Evolutionary conservation across 805 yeast genomes (phyloP).

Genomic region (Yarrowia yakushimensis): DNA sequence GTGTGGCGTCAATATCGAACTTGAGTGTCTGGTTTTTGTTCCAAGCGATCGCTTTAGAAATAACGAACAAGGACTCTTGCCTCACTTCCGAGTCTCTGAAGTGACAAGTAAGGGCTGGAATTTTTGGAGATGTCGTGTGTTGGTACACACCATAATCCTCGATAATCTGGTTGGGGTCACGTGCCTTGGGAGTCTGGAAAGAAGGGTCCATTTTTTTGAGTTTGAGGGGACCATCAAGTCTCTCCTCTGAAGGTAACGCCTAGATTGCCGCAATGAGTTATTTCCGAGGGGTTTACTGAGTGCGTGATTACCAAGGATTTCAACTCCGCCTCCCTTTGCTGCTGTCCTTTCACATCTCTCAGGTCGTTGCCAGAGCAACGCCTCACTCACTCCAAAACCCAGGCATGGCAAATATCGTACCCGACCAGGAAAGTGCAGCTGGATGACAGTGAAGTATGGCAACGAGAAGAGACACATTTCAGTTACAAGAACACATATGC

Average conservation of each 20-base stretch:
- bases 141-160: conserved; percentile 3
- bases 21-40: background rate
- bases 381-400: too few relatives aligned
- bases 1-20: background rate
- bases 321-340: too few relatives aligned
- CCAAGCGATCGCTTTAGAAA: background rate
- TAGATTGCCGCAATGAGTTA: background rate
- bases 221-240: background rate
- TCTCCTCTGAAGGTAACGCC: background rate
- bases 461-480: too few relatives aligned
- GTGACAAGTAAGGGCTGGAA: background rate
- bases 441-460: too few relatives aligned
- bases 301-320: too few relatives aligned
- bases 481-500: too few relatives aligned
- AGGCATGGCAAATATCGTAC: too few relatives aligned
- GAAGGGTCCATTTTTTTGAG: background rate
- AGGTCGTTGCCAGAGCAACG: background rate
- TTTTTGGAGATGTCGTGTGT: background rate
- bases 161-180: conserved; percentile 10
- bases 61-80: background rate
- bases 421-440: too few relatives aligned
- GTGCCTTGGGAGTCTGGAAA: background rate
- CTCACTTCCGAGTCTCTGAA: background rate
- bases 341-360: background rate
- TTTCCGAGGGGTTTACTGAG: too few relatives aligned